Evolutionary conservation across 2,329 filamentous ascomycete genomes (phyloP), one percentile per base, ranked within the genome.

Genomic region (Phialophora expanda): DNA sequence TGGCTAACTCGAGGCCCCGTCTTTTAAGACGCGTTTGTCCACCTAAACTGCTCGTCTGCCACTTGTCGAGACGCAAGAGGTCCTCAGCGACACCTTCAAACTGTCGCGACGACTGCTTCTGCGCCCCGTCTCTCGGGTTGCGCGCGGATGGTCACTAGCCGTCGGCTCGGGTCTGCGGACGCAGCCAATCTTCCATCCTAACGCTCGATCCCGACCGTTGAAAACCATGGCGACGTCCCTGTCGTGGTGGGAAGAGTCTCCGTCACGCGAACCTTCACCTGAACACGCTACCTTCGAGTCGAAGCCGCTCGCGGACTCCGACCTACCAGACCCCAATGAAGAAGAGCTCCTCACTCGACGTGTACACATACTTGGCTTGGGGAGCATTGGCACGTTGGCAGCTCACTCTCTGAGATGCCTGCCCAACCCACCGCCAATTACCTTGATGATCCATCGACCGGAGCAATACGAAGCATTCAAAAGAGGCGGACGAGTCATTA

Each of bases 341-440:
- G 70, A 73, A 44, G 63, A 62, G 26, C 64, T 69, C 8, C 55
- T 70, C 12, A 69, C 70, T 44, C 74, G 80, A 66, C 84, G 88
- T 38, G 89, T 96, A 67, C 87, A 95, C 74, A 84, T 97, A 56
- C 80, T 97, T 2, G 93, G 94, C 11, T 75, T 90, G 11, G 93
- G 93, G 41, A 96, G 92, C 74, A 82, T 97, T 12, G 93, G 93
- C 14, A 87, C 87, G 51, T 86, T 97, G 28, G 87, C 93, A 69
- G 92, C 93, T 28, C 88, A 89, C 74, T 86, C 87, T 24, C 81
- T 97, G 11, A 85, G 87, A 24, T 83, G 85, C 22, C 80, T 87
- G 8, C 81, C 83, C 7, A 78, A 85, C 22, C 83, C 85, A 2
- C 91, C 92, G 4, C 90, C 90, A 0, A 85, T 97, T 44, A 94